These are phyloP conservation scores for Leccinum griseonigrum DNA, from an alignment of 1,284 basidiomycete species.

Conservation along the genomic window DNA sequence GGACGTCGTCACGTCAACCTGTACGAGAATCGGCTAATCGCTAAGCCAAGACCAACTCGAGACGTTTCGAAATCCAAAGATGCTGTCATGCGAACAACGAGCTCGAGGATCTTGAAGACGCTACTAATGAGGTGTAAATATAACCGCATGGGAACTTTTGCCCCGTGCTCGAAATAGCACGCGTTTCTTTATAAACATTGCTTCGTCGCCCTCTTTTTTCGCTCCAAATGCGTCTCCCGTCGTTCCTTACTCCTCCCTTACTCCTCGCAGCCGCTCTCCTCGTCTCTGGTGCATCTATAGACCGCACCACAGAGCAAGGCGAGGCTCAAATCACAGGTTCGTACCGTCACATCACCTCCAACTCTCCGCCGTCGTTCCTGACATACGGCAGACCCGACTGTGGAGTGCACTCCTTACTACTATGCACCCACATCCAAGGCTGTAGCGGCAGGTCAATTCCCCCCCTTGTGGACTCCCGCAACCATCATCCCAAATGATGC, in stretches of 20 bases:
- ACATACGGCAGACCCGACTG: conserved; percentile 34
- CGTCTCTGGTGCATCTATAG: neutral
- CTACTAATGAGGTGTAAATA: neutral
- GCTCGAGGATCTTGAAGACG: neutral
- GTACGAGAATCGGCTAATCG: too few species aligned
- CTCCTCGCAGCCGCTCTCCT: neutral
- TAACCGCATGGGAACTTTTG: neutral
- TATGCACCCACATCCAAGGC: conserved; percentile 9
- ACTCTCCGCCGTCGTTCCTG: conserved; percentile 1
- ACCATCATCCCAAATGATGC: conserved; percentile 45
- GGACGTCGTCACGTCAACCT: neutral
- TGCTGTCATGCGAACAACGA: neutral
- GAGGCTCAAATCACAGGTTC: neutral
- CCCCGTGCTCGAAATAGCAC: neutral
- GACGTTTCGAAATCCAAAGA: neutral
- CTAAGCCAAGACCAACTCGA: too few species aligned
- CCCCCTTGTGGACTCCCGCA: conserved; percentile 44
- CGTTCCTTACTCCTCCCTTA: neutral
- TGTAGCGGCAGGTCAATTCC: conserved; percentile 33
- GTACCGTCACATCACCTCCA: conserved; percentile 1
- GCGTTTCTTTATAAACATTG: neutral
- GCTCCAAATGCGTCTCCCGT: neutral
- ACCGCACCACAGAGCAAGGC: neutral
- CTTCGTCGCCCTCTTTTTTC: neutral
- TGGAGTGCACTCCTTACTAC: conserved; percentile 37